phyloP scores from a whole-genome alignment of 1,139 yeast genomes.

The Suhomyces terraborum region DNA sequence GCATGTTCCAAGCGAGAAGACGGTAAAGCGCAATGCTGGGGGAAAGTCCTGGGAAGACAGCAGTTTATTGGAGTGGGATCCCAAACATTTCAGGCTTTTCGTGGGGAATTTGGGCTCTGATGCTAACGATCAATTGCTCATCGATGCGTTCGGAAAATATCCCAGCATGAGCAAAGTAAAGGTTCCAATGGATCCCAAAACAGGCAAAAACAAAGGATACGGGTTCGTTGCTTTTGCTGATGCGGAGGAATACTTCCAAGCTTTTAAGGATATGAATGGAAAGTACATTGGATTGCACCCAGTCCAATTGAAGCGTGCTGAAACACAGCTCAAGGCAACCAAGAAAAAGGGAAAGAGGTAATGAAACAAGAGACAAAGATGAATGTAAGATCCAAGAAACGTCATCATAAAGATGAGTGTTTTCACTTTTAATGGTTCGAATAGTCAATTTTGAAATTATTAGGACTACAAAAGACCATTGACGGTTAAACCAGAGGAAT shows the following conservation, averaged over 20 bases:
- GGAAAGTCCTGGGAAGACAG: constrained; percentile 53
- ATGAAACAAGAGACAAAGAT: neutral
- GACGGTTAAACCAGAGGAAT: too few species aligned
- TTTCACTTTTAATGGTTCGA: too few species aligned
- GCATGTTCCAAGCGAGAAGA: constrained; percentile 18
- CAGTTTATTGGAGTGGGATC: constrained; percentile 59
- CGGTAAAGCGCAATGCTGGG: constrained; percentile 46
- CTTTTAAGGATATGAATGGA: constrained; percentile 76
- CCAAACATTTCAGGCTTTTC: constrained; percentile 68
- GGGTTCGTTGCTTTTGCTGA: constrained; percentile 70
- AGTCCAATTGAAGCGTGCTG: constrained; percentile 67
- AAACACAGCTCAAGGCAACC: constrained; percentile 44
- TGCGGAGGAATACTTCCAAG: constrained; percentile 64
- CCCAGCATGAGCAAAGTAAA: constrained; percentile 54
- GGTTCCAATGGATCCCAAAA: constrained; percentile 52
- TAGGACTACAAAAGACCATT: too few species aligned
- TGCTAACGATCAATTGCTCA: constrained; percentile 58
- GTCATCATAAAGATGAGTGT: too few species aligned
- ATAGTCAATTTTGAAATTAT: too few species aligned
- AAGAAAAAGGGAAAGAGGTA: constrained; percentile 18
- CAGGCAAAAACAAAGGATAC: constrained; percentile 58
- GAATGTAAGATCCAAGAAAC: too few species aligned
- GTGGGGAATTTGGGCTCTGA: constrained; percentile 76
- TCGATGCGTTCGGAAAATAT: constrained; percentile 53
- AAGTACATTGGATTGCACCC: constrained; percentile 78